Evolutionary conservation across 805 yeast species (phyloP), one percentile per base, ranked within the genome.

Genomic region (Nakazawaea molendinolei): DNA sequence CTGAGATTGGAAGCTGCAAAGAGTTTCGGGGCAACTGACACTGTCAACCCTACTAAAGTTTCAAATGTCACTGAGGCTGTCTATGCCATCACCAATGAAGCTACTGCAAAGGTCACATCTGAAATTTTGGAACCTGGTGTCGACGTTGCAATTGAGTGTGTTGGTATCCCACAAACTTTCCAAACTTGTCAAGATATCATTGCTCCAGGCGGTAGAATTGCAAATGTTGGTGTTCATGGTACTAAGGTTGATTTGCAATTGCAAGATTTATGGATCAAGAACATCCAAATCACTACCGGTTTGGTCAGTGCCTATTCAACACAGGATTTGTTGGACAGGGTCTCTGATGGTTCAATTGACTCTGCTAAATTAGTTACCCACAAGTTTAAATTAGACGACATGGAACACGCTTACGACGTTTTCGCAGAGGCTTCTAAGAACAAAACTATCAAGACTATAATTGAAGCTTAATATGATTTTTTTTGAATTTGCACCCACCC

Each of bases 61-160:
- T 57, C 61, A n/a, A 60, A 65, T 38, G 58, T 62, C 21, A 47
- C 56, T 16, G 69, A 64, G 9, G 61, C 56, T n/a, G 59, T 69
- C 31, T 39, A 55, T 22, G 53, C 48, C 16, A 33, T 62, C 10
- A 52, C 69, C 0, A 38, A 44, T 3, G 38, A 45, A 4, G 47
- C 45, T 3, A 52, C 45, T 15, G 45, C 43, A n/a, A 37, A 30
- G 19, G 52, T 52, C 29, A 54, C 42, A 3, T 47, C 57, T 28
- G 60, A 56, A 22, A 63, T 61, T 8, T 56, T 54, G 28, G 51
- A 53, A 22, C 69, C 77, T 8, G 74, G 74, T 45, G 83, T 76
- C 14, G 80, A 77, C 41, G 77, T 76, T 51, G 84, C 71, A 29
- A 67, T 68, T 44, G 72, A 76, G 56, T 74, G 83, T 54, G 80